A percentile compares a stretch with the other conserved stretches of the same genome.
Evolutionary conservation across 768 basidiomycete species (phyloP).

Genomic region (Mycena vitilis): DNA sequence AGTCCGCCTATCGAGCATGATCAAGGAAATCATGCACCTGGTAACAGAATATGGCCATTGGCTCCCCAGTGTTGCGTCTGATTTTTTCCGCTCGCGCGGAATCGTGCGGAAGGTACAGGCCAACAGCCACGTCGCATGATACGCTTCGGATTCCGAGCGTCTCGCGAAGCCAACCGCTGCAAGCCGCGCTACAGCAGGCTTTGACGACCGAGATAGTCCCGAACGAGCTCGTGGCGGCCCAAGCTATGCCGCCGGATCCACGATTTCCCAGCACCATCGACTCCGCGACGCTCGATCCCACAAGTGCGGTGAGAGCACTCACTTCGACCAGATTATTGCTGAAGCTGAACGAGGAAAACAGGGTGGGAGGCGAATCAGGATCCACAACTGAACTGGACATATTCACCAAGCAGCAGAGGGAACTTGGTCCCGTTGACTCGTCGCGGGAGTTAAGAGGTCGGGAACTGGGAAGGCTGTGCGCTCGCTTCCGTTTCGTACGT

Average conservation of each 20-base stretch:
- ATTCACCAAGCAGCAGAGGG: too few species aligned
- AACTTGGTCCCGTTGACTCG: too few species aligned
- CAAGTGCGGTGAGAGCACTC: conserved; percentile 39
- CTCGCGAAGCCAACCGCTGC: conserved; percentile 44
- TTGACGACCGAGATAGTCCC: conserved; percentile 40
- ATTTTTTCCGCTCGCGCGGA: conserved; percentile 26
- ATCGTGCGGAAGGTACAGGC: conserved; percentile 37
- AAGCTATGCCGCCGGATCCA: conserved; percentile 44
- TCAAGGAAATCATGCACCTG: background rate
- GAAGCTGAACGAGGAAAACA: conserved; percentile 9
- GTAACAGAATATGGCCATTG: conserved; percentile 30
- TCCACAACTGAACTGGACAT: background rate
- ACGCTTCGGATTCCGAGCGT: conserved; percentile 41
- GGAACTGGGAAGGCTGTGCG: too few species aligned
- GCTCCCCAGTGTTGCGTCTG: conserved; percentile 28
- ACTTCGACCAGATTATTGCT: conserved; percentile 34
- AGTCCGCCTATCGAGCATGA: background rate
- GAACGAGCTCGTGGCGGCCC: conserved; percentile 46
- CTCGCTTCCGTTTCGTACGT: too few species aligned
- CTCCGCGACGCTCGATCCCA: conserved; percentile 43
- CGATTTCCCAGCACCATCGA: conserved; percentile 42
- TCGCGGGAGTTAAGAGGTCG: too few species aligned
- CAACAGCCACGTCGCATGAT: conserved; percentile 39
- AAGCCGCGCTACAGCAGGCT: conserved; percentile 41
- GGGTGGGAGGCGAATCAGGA: background rate